Evolutionary conservation across 495 filamentous ascomycete species (phyloP).

Genomic region (Hypoxylon intermedium): DNA sequence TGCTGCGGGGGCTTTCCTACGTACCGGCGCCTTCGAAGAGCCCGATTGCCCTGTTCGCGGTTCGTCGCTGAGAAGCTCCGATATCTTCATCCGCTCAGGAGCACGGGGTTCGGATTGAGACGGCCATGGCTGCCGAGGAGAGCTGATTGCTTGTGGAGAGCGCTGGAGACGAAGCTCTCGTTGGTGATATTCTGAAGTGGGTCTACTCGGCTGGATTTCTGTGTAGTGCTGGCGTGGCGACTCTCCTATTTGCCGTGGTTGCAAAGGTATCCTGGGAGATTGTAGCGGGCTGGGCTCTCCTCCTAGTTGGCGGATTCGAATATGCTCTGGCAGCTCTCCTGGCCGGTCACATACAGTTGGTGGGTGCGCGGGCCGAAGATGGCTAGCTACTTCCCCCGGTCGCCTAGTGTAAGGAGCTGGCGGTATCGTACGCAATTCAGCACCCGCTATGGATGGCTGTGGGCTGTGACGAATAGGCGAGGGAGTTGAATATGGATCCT

Average conservation of each 20-base stretch:
- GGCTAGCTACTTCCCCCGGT: constrained; percentile 38
- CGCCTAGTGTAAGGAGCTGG: constrained; percentile 36
- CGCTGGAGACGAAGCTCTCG: constrained; percentile 24
- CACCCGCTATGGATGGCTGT: constrained; percentile 40
- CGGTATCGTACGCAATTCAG: constrained; percentile 42
- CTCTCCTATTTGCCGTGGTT: constrained; percentile 19
- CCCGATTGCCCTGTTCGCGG: constrained; percentile 32
- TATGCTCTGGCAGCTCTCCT: constrained; percentile 44
- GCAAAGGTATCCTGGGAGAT: constrained; percentile 19
- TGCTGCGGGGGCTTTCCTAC: constrained; percentile 14
- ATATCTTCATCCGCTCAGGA: constrained; percentile 54
- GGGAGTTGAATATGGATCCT: constrained; percentile 32
- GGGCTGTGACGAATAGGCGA: constrained; percentile 33
- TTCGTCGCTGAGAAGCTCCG: constrained; percentile 51
- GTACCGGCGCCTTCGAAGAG: constrained; percentile 38
- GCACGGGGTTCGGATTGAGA: constrained; percentile 34
- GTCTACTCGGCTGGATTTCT: constrained; percentile 25
- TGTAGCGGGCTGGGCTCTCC: constrained; percentile 26
- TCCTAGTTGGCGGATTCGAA: constrained; percentile 23
- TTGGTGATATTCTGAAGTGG: constrained; percentile 26
- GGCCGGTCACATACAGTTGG: constrained; percentile 48
- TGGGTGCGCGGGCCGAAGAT: constrained; percentile 46
- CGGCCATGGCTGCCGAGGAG: constrained; percentile 30
- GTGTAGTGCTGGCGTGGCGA: constrained; percentile 25
- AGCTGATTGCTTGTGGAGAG: constrained; percentile 24